These are phyloP conservation scores for Oryza officinalis DNA, from an alignment of 176 grass and related monocot genomes.

Conservation along the genomic window DNA sequence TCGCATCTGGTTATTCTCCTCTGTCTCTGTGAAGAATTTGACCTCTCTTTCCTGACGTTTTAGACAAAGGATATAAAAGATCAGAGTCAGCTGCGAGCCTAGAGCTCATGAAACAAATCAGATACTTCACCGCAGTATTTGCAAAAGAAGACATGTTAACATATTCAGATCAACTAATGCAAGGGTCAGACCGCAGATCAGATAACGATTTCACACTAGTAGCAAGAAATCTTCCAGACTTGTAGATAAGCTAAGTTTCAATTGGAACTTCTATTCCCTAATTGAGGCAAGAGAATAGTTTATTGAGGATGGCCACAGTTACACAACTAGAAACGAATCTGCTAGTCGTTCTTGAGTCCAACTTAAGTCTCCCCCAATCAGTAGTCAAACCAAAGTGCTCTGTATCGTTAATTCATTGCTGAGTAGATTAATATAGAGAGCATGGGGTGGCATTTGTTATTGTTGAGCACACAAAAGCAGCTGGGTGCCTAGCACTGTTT, in stretches of 20 bases:
- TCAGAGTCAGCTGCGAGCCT: background rate
- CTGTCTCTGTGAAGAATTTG: constrained; percentile 97
- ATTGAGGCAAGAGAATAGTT: background rate
- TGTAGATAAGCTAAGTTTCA: background rate
- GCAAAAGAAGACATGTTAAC: background rate
- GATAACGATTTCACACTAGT: background rate
- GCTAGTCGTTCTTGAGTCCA: background rate
- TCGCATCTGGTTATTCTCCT: constrained; percentile 99
- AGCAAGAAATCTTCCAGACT: background rate
- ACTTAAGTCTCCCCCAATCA: background rate
- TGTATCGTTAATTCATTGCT: constrained; percentile 1
- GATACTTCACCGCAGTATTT: background rate
- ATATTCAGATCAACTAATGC: background rate
- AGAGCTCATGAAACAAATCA: background rate
- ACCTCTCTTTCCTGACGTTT: constrained; percentile 80
- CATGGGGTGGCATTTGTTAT: background rate
- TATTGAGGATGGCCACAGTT: background rate
- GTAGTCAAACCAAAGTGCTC: background rate
- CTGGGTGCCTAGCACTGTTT: background rate
- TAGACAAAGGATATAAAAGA: background rate
- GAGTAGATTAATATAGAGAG: background rate
- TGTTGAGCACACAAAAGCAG: background rate
- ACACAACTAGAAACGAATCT: background rate
- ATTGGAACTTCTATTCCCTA: background rate
- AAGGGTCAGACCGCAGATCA: background rate